phyloP scores from a whole-genome alignment of 106 monocot genomes.

The Dioscorea dumetorum region DNA sequence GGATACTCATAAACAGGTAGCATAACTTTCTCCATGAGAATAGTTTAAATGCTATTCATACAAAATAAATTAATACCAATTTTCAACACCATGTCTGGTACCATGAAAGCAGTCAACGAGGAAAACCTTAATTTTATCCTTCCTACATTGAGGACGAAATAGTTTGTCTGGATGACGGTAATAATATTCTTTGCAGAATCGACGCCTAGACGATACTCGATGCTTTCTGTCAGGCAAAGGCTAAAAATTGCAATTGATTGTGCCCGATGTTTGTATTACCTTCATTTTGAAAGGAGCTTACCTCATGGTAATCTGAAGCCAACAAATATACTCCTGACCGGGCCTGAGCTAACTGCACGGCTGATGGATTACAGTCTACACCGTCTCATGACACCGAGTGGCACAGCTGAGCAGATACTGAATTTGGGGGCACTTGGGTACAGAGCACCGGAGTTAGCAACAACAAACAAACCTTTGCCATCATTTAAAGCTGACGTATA shows the following conservation, averaged over 20 bases:
- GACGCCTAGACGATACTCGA: conserved; percentile 68
- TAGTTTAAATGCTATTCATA: no score
- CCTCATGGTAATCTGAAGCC: conserved; percentile 87
- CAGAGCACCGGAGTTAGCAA: conserved; percentile 65
- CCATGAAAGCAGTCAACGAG: no score
- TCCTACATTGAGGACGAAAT: no score
- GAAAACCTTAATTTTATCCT: neutral
- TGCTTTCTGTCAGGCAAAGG: conserved; percentile 61
- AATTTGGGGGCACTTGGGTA: conserved; percentile 82
- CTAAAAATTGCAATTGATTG: conserved; percentile 72
- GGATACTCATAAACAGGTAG: no score
- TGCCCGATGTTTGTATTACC: conserved; percentile 51
- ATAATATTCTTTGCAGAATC: conserved; percentile 45
- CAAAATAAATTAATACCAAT: no score
- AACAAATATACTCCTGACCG: conserved; percentile 68
- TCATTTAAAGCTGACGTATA: conserved; percentile 81
- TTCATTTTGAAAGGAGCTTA: conserved; percentile 56
- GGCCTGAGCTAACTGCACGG: conserved; percentile 52
- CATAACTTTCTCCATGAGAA: no score
- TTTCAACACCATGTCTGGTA: no score
- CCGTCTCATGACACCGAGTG: conserved; percentile 56
- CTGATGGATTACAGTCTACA: conserved; percentile 73
- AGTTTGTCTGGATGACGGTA: no score
- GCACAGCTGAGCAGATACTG: conserved; percentile 58
- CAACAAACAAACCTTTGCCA: conserved; percentile 37